Evolutionary conservation across 1,139 yeast genomes (phyloP), one percentile per base, ranked within the genome.

Genomic region (Scheffersomyces segobiensis): DNA sequence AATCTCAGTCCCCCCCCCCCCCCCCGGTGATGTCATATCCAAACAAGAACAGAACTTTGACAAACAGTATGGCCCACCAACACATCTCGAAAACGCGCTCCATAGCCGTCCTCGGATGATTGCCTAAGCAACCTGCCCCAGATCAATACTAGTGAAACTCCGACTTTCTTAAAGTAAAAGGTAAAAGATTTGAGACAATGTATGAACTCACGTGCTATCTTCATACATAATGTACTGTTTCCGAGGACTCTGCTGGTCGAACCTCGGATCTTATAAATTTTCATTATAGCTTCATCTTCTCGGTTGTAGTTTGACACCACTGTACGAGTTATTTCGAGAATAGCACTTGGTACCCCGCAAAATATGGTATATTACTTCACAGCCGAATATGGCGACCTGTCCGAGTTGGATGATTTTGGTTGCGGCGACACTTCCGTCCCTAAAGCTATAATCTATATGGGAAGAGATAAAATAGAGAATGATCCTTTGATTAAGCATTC

Each of bases 401-500:
- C 63, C 51, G 68, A 70, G 57, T 56, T 64, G 10, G 77, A 60
- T 73, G 86, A 61, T 57, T 73, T 56, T 67, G 81, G 62, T 62
- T 67, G 55, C 61, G 69, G 51, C 46, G 59, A 56, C 19, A 20
- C 54, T 19, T 65, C 69, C 62, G 17, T 24, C 26, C 59, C 76
- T 64, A 78, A 59, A 59, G 71, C 70, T 54, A 65, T 64, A 53
- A 73, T 88, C 3, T 88, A 87, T 63, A 87, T 89, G 88, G 97
- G 97, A 3, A 87, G 83, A 67, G 91, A 91, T 70, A 89, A 89
- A 71, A 77, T 80, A 60, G 96, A 91, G 71, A 91, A 91, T 69
- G 96, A 89, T 66, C 83, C 86, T 26, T 74, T 91, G 59, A 88
- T 91, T 59, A 87, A 86, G 67, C 82, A 86, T 67, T 92, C 95